Conservation (phyloP, 2,329 filamentous ascomycete genomes). For the Orbilia brochopaga region DNA sequence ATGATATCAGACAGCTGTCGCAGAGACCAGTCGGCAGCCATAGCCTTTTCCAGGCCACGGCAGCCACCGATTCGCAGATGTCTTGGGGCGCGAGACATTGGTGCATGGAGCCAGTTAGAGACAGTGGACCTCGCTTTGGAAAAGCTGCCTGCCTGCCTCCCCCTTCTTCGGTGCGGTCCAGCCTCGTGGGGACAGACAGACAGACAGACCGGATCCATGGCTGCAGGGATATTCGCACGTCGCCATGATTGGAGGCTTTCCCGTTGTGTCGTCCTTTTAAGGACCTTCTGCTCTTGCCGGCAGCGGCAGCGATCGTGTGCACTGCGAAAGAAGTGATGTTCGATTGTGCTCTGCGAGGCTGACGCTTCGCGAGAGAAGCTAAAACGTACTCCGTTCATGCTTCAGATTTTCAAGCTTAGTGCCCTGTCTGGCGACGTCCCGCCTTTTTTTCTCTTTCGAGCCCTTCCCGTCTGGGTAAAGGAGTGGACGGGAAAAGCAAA, state of each 20-base stretch:
- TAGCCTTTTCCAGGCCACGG: constrained; percentile 37
- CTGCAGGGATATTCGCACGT: constrained; percentile 42
- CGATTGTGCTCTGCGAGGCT: constrained; percentile 37
- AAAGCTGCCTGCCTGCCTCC: constrained; percentile 31
- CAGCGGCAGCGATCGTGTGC: no score
- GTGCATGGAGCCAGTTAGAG: constrained; percentile 45
- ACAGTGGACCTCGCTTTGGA: constrained; percentile 13
- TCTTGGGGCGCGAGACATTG: constrained; percentile 48
- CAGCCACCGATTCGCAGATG: constrained; percentile 47
- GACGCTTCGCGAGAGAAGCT: constrained; percentile 36
- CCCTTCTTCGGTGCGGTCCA: constrained; percentile 36
- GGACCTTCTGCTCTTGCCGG: no score
- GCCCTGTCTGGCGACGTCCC: constrained; percentile 23
- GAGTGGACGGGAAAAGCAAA: constrained; percentile 21
- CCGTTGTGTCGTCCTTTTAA: constrained; percentile 14
- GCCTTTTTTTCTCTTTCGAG: neutral
- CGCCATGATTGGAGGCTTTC: constrained; percentile 38
- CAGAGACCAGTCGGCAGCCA: constrained; percentile 37
- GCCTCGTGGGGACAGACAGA: constrained; percentile 43
- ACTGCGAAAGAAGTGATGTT: no score
- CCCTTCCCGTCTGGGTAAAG: constrained; percentile 29
- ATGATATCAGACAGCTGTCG: neutral
- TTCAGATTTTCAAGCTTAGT: constrained; percentile 14
- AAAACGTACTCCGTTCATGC: constrained; percentile 37
- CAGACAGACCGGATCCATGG: constrained; percentile 43